Conservation (phyloP, 2,329 filamentous ascomycete genomes). For the Fusarium coicis region DNA sequence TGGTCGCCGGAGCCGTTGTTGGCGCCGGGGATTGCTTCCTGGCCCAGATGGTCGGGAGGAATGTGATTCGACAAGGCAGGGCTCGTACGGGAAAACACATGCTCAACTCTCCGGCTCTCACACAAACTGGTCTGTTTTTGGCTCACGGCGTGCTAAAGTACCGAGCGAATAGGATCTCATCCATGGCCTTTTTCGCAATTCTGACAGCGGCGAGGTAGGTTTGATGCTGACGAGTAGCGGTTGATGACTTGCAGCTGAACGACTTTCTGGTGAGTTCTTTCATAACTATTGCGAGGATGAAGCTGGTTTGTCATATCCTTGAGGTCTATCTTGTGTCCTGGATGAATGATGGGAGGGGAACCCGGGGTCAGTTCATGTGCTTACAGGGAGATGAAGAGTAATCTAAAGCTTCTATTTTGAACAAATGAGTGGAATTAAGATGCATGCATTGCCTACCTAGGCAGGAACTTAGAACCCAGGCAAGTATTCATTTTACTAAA, state of each 20-base stretch:
- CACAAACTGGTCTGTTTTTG: constrained; percentile 25
- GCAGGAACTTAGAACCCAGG: not conserved
- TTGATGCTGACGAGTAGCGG: constrained; percentile 36
- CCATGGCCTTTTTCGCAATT: constrained; percentile 26
- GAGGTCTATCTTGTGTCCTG: not conserved
- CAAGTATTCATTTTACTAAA: not conserved
- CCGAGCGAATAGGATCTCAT: constrained; percentile 41
- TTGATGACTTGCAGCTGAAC: constrained; percentile 11
- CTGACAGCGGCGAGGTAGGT: constrained; percentile 30
- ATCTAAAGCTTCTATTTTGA: not conserved
- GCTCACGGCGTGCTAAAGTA: constrained; percentile 36
- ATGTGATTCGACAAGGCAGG: constrained; percentile 42
- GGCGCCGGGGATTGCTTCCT: constrained; percentile 43
- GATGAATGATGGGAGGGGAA: not conserved
- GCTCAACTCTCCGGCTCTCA: constrained; percentile 30
- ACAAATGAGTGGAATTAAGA: not conserved
- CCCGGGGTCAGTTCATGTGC: not conserved
- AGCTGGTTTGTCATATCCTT: constrained; percentile 15
- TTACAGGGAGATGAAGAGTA: not conserved
- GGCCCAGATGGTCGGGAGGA: constrained; percentile 45
- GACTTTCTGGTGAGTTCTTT: not conserved
- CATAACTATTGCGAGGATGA: constrained; percentile 21
- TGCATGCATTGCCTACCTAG: not conserved
- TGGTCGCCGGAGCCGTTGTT: constrained; percentile 39
- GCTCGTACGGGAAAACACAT: constrained; percentile 15